phyloP scores from a whole-genome alignment of 2,329 filamentous ascomycete species.

The Diaporthe sp. region DNA sequence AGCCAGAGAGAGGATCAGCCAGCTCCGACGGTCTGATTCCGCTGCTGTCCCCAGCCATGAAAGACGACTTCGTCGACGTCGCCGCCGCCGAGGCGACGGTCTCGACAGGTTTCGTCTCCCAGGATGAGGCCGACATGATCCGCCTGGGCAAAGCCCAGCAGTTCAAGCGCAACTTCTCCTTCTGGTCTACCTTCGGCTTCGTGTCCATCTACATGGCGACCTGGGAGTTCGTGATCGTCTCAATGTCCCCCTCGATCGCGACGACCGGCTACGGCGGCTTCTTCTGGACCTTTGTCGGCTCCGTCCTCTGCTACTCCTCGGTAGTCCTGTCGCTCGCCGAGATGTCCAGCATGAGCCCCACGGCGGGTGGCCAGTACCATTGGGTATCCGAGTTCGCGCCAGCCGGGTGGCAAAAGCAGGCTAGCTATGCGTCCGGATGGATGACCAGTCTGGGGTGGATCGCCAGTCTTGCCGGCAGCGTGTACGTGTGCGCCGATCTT shows the following conservation, averaged over 20 bases:
- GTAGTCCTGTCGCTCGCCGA: constrained; percentile 39
- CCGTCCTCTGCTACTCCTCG: constrained; percentile 40
- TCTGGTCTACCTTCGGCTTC: constrained; percentile 43
- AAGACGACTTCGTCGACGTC: not conserved
- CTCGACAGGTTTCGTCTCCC: not conserved
- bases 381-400: constrained; percentile 39
- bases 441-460: constrained; percentile 38
- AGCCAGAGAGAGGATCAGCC: not conserved
- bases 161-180: constrained; percentile 41
- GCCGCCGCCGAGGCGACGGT: constrained; percentile 3
- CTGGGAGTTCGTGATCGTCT: constrained; percentile 44
- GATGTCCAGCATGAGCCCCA: constrained; percentile 37
- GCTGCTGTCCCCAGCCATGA: constrained; percentile 13
- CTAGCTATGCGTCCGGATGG: constrained; percentile 37
- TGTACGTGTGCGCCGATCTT: constrained; percentile 34
- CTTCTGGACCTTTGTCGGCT: constrained; percentile 44
- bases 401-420: constrained; percentile 27
- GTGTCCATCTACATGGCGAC: constrained; percentile 46
- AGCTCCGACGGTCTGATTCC: not conserved
- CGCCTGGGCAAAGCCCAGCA: constrained; percentile 40
- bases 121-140: constrained; percentile 36
- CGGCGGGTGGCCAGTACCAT: constrained; percentile 38
- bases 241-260: constrained; percentile 39
- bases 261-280: constrained; percentile 43
- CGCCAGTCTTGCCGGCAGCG: constrained; percentile 34